Percentiles rank a stretch among this genome's conserved stretches.
Evolutionary conservation across 148 eudicot genomes (phyloP).

Genomic region (Rhododendron molle): DNA sequence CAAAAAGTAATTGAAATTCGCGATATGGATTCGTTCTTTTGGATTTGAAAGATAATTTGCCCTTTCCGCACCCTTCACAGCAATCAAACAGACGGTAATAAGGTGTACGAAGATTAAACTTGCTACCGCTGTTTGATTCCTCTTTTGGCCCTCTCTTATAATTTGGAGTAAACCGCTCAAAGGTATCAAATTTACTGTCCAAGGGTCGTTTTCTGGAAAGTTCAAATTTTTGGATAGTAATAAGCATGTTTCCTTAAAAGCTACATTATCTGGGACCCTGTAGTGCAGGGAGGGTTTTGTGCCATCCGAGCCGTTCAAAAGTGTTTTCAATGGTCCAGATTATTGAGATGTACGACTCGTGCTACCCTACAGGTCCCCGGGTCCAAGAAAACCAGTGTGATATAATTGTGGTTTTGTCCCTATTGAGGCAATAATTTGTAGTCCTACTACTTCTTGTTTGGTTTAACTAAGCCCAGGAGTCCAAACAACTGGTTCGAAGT

Average conservation of each 20-base stretch:
- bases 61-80: not conserved
- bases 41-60: not conserved
- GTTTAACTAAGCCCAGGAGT: no score
- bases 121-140: not conserved
- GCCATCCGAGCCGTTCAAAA: no score
- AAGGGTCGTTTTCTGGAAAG: no score
- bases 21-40: not conserved
- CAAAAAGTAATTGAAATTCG: not conserved
- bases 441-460: no score
- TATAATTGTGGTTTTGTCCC: no score
- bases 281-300: no score
- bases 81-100: not conserved
- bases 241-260: no score
- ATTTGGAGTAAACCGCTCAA: not conserved
- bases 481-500: not conserved
- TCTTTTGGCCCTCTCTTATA: not conserved
- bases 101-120: not conserved
- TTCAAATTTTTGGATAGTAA: not conserved
- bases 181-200: not conserved
- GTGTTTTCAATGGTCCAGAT: not conserved
- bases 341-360: not conserved
- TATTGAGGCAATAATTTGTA: no score
- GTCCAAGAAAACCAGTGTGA: no score
- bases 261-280: not conserved
- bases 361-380: not conserved